Conservation (phyloP, 1,139 yeast genomes). For the Debaryomyces coudertii region DNA sequence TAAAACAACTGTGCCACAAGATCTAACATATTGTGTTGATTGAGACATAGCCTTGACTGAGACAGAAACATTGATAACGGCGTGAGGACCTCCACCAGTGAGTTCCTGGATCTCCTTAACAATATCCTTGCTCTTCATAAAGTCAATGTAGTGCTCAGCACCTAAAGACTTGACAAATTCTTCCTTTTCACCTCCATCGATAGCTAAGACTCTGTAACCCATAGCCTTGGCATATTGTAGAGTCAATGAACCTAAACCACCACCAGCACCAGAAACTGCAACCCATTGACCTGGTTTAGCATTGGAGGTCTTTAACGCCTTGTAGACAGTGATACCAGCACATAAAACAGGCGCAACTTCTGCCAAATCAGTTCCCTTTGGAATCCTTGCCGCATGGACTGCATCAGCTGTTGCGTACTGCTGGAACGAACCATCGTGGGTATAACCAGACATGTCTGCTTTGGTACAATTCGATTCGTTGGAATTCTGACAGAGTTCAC, state of each 20-base stretch:
- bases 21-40: constrained; percentile 66
- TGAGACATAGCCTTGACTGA: constrained; percentile 68
- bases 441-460: constrained; percentile 75
- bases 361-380: constrained; percentile 71
- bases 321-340: constrained; percentile 82
- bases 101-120: constrained; percentile 57
- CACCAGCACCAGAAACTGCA: constrained; percentile 77
- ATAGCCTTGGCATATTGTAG: constrained; percentile 74
- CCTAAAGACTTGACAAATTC: constrained; percentile 60
- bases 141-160: constrained; percentile 70
- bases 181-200: constrained; percentile 76
- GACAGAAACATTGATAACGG: constrained; percentile 73
- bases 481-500: constrained; percentile 69
- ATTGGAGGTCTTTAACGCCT: constrained; percentile 72
- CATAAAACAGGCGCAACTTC: constrained; percentile 76
- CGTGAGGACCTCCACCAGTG: constrained; percentile 81
- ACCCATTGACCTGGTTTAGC: constrained; percentile 74
- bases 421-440: constrained; percentile 82
- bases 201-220: constrained; percentile 75
- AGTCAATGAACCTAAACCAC: constrained; percentile 78
- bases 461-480: constrained; percentile 68
- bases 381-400: constrained; percentile 79
- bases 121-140: constrained; percentile 58
- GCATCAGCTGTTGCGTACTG: constrained; percentile 85
- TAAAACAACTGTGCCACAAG: constrained; percentile 70